Base-by-base conservation (phyloP, 352 stramenopile species). In the Lagenidium giganteum region DNA sequence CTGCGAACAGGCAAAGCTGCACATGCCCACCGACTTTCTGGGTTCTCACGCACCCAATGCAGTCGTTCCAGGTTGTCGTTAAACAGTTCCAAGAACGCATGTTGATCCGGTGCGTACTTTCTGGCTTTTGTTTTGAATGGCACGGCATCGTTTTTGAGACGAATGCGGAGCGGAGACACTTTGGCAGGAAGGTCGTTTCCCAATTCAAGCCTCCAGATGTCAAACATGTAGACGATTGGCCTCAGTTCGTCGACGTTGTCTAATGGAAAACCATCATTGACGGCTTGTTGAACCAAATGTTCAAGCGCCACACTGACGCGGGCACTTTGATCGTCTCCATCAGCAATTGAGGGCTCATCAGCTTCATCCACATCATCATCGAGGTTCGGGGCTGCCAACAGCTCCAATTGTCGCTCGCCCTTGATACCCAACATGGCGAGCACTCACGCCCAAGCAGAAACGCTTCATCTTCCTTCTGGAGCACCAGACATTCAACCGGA, bases 171-270 rank as follows among this genome's bases (percentile, higher is more conserved):
- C 6, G 29, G 29, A 13, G 29, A 16, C 13, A 34, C 29, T 13
- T 16, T 13, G 21, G 38, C 25, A 25, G 23, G 38, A n/a, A 26
- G 38, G 26, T 45, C 38, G 23, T 45, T 34, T 1, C 34, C 34
- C 13, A 43, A 20, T 20, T 43, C 32, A 14, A 51, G 13, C 8
- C 43, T 23, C 23, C 43, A 51, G 20, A 51, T 42, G 14, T 51
- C 43, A 28, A 43, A 39, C 43, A 42, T 51, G 43, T 38, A 42
- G 23, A 42, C 41, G 22, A 43, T 36, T 21, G 23, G n/a, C 4
- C 43, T 32, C n/a, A 51, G 25, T 36, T 36, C 5, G n/a, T 36
- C 31, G 3, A 42, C 33, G 8, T 28, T n/a, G 20, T 45, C 38
- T 20, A 4, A 23, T 22, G 38, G 38, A 26, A 45, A 45, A 34